Evolutionary conservation across 2,329 filamentous ascomycete species (phyloP), one percentile per base, ranked within the genome.

Genomic region (Verticillium dahliae): DNA sequence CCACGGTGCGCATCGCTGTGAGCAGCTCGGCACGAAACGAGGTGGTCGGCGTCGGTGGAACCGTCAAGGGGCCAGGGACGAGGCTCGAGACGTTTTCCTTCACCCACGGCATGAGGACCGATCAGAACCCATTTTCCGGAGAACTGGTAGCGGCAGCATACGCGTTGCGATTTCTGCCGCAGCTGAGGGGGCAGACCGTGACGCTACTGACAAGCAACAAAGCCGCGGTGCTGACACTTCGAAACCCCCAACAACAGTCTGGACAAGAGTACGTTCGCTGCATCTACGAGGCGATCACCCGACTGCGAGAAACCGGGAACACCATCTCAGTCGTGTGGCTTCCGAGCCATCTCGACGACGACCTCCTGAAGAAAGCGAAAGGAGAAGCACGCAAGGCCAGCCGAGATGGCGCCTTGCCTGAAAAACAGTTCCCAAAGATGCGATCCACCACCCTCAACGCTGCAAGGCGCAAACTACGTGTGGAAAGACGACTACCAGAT

Each of bases 111-210:
- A 58, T 54, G 45, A 66, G 63, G 55, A 61, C 58, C n/a, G 63
- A 66, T 57, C 63, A 67, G 61, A 67, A 66, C 56, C 65, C 63
- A 9, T 66, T 62, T 35, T 66, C 63, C 18, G 60, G 59, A 59
- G 62, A 66, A 52, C 55, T 67, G 15, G 62, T 62, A 15, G 65
- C 63, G 27, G 61, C 62, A 18, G 65, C 61, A 59, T 66, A 63
- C 41, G 61, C 63, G 52, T 59, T 66, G 34, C 56, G 64, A 31
- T 57, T 58, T 13, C 9, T 66, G 34, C 62, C 60, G 7, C 58
- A 61, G 22, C 38, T 62, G 1, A 58, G 33, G 7, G n/a, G 60
- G 59, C 60, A 62, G 39, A 63, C 50, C 31, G 45, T 66, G 34
- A 57, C 58, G 35, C n/a, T 65, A 6, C 56, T 66, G n/a, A 62